phyloP scores from a whole-genome alignment of 495 filamentous ascomycete genomes.

The Oidiodendron maius region DNA sequence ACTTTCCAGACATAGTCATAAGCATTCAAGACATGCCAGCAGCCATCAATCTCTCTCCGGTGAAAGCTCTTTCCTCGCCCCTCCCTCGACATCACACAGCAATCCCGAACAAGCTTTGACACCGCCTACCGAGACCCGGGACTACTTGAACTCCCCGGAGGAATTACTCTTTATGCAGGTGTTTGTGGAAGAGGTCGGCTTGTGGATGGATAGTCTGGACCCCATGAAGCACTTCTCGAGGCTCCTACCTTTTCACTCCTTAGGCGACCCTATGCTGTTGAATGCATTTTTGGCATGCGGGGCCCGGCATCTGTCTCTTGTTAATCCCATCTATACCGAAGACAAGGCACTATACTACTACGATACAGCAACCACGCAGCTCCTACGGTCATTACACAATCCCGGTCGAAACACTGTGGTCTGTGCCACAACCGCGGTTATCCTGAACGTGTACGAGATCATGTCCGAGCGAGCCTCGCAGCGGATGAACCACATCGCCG shows the following conservation, averaged over 20 bases:
- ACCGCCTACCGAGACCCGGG: slow-evolving; percentile 44
- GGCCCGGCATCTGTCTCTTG: slow-evolving; percentile 68
- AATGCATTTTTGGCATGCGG: slow-evolving; percentile 90
- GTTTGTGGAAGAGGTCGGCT: slow-evolving; percentile 84
- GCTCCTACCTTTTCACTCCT: slow-evolving; percentile 71
- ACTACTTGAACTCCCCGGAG: slow-evolving; percentile 63
- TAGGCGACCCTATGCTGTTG: slow-evolving; percentile 83
- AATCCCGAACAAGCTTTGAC: slow-evolving; percentile 40
- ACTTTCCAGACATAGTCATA: slow-evolving; percentile 10
- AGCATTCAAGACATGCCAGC: slow-evolving; percentile 17
- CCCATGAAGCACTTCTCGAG: slow-evolving; percentile 83
- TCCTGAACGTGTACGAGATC: slow-evolving; percentile 86
- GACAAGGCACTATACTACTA: slow-evolving; percentile 80
- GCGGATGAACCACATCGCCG: slow-evolving; percentile 81
- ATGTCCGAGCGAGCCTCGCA: slow-evolving; percentile 75
- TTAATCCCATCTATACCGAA: slow-evolving; percentile 63
- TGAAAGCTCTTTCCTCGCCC: slow-evolving; percentile 12
- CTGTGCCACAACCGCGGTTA: slow-evolving; percentile 83
- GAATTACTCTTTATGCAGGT: slow-evolving; percentile 83
- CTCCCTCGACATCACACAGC: slow-evolving; percentile 12
- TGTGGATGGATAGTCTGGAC: slow-evolving; percentile 95
- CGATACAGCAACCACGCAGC: slow-evolving; percentile 67
- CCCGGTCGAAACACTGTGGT: slow-evolving; percentile 76
- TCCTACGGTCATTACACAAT: slow-evolving; percentile 70
- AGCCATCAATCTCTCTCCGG: slow-evolving; percentile 19